Base-by-base conservation (phyloP, 495 filamentous ascomycete species). In the Penicillium atrosanguineum region DNA sequence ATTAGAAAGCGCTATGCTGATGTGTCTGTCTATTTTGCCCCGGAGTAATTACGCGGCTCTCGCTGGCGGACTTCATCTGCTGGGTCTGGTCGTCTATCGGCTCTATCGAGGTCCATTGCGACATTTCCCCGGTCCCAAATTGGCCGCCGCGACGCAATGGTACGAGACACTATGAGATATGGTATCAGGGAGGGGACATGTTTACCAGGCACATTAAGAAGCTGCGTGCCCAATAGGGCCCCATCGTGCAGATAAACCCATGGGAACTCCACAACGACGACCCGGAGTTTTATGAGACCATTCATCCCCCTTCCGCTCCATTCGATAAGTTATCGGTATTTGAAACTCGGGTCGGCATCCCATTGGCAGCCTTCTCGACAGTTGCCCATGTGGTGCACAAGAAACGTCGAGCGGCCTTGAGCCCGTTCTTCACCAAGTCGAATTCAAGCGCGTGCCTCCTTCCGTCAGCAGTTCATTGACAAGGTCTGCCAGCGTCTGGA, bases 151-250 rank as follows among this genome's bases (percentile, higher is more conserved):
- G 16, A 69, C 67, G 4, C 56, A 67, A 42, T 72, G 62, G 64
- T 68, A 72, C 47, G 67, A 70, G 48, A 53, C 68, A 68, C 45
- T 70, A 62, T 45, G 67, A 70, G 40, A 39, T 63, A 8, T 50
- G 49, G 45, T 50, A 59, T 39, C 40, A 4, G 42, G 46, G 3
- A 29, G 55, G 18, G 37, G 65, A 46, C 44, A 60, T 38, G 58
- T 60, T 38, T 50, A 56, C 25, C 41, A 5, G 45, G 45, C 16
- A 45, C 29, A 19, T 19, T 11, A 2, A 11, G 3, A 20, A 21
- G 40, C 40, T 43, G 2, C 40, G 20, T 43, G 40, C 2, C 3
- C 2, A 43, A 19, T 43, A 43, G 6, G 40, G 40, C 19, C 40
- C 40, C 2, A 43, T 43, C 11, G 19, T 43, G 16, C 40, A 16